phyloP scores from a whole-genome alignment of 345 rosid species.

The Linum lewisii region DNA sequence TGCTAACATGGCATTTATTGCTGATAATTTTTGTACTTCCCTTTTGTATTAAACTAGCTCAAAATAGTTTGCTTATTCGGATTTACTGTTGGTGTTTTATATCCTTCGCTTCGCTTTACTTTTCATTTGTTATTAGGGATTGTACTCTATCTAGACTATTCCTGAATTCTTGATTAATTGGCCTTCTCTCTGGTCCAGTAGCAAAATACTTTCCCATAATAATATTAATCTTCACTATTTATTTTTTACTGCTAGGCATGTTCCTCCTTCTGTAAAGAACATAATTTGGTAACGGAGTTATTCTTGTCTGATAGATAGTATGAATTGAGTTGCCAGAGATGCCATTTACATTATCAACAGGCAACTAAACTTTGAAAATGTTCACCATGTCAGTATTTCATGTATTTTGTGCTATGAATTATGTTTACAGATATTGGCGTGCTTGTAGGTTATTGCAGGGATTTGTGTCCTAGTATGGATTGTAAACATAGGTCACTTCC shows the following conservation, averaged over 20 bases:
- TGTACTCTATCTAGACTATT: not conserved
- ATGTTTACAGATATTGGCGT: slow-evolving; percentile 3
- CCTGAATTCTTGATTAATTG: not conserved
- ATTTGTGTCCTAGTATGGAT: slow-evolving; percentile 95
- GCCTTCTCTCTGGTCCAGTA: not conserved
- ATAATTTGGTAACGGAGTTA: not conserved
- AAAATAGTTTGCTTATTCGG: not conserved
- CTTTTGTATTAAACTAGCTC: not conserved
- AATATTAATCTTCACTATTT: not conserved
- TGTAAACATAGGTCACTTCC: slow-evolving; percentile 95
- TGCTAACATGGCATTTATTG: not conserved
- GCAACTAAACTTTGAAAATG: not conserved
- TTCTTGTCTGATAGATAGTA: too few relatives aligned
- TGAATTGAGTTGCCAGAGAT: not conserved
- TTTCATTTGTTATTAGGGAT: not conserved
- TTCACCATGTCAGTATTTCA: not conserved
- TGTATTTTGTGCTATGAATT: not conserved
- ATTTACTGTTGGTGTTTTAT: not conserved
- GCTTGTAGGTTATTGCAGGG: slow-evolving; percentile 86
- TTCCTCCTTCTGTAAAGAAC: not conserved
- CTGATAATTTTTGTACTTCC: not conserved
- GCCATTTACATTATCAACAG: not conserved
- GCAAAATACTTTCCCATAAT: too few relatives aligned
- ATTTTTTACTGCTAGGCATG: not conserved
- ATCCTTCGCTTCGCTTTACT: not conserved